phyloP scores from a whole-genome alignment of 306 rosid genomes.

The Acacia melanoxylon region DNA sequence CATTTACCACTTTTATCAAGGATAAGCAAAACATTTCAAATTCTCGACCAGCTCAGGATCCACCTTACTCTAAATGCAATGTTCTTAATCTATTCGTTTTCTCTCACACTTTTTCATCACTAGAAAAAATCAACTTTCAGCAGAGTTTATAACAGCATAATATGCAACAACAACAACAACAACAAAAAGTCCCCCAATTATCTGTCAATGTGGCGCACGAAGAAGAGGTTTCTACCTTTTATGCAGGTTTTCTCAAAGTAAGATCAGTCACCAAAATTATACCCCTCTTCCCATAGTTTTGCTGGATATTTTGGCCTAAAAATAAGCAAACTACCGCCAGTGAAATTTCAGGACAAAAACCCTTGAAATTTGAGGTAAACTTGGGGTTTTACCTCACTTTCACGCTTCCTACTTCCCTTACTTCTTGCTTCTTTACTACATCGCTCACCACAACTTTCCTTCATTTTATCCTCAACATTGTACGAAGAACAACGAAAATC shows the following conservation, averaged over 20 bases:
- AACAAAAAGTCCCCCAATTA: neutral
- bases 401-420: neutral
- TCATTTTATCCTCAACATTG: neutral
- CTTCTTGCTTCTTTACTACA: neutral
- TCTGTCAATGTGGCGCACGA: neutral
- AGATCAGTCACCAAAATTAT: neutral
- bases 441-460: neutral
- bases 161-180: neutral
- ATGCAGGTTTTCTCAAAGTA: neutral
- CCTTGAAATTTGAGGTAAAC: neutral
- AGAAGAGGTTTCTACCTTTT: neutral
- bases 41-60: neutral
- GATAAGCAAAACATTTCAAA: neutral
- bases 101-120: neutral
- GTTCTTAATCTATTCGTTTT: neutral
- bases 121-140: neutral
- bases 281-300: neutral
- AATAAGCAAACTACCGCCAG: neutral
- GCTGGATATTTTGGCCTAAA: neutral
- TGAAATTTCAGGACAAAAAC: neutral
- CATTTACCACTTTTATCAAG: neutral
- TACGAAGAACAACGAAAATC: neutral
- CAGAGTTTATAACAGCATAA: neutral
- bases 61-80: neutral
- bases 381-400: neutral